Base-by-base conservation (phyloP, 257 asterid species). In the Pogostemon cablin region DNA sequence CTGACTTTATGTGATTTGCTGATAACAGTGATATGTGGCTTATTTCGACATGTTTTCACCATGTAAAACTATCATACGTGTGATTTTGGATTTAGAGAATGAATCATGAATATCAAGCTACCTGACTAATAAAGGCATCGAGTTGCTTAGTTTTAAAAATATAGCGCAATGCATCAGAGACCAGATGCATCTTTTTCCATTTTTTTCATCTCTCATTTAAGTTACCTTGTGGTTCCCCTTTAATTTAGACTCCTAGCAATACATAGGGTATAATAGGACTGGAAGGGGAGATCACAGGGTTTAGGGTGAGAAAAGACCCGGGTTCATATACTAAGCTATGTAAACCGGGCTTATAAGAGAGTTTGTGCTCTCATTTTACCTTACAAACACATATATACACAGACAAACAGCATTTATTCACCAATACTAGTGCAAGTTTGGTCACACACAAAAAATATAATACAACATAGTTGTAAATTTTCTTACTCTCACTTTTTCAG, bases 61-160 rank as follows among this genome's bases (percentile, higher is more conserved):
- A 2, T 12, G 42, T 59, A 3, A 65, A 38, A 17, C 15, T 58
- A 42, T 32, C 69, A 49, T 37, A 60, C 25, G n/a, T 67, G 70
- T 52, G 59, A 67, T 41, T 66, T 49, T 7, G 35, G 49, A 74
- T 58, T 48, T 58, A 41, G 46, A 58, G 57, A 17, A n/a, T 17
- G n/a, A 50, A 50, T 40, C 66, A 62, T 7, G 10, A 50, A 41
- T 52, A 40, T 11, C 61, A 56, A 35, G 68, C 20, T 53, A 17
- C 37, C 38, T 53, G 25, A 53, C 25, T 6, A 53, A 53, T 53
- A 42, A 50, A 12, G 55, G 25, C 44, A 17, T 48, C 38, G 0
- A 9, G 7, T 40, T 6, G 9, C 15, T 57, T 7, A 41, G 59
- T 25, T 40, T 50, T 9, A n/a, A 20, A 56, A 57, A 48, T 35